Evolutionary conservation across 768 basidiomycete species (phyloP).

Genomic region (Phanerochaete sordida): DNA sequence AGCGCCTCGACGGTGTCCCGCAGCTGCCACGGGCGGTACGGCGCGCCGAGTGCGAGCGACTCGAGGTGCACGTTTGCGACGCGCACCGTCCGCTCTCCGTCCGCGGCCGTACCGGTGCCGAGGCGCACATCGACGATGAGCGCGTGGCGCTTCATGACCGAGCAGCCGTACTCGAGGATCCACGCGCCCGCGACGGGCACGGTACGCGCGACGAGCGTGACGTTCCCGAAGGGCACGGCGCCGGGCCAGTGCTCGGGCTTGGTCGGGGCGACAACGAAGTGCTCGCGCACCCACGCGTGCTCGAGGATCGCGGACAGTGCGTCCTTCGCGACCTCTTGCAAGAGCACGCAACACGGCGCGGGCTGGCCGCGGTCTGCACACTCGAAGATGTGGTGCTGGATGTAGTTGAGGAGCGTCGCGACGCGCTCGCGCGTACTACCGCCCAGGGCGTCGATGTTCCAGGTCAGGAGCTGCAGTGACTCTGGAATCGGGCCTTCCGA

Average conservation of each 20-base stretch:
- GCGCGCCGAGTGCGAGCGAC: slow-evolving; percentile 46
- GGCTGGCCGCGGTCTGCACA: slow-evolving; percentile 42
- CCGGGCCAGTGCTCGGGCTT: slow-evolving; percentile 53
- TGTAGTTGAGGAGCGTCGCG: slow-evolving; percentile 44
- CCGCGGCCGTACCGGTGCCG: slow-evolving; percentile 23
- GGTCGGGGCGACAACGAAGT: slow-evolving; percentile 58
- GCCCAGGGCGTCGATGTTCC: slow-evolving; percentile 62
- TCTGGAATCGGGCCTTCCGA: slow-evolving; percentile 28
- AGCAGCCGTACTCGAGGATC: slow-evolving; percentile 49
- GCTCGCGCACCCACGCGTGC: slow-evolving; percentile 58
- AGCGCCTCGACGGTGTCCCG: slow-evolving; percentile 48
- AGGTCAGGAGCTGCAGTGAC: slow-evolving; percentile 56
- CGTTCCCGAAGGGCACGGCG: slow-evolving; percentile 53
- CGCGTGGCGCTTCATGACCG: slow-evolving; percentile 50
- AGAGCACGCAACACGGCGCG: slow-evolving; percentile 56
- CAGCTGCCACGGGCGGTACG: slow-evolving; percentile 45
- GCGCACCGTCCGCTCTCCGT: slow-evolving; percentile 43
- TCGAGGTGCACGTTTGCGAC: slow-evolving; percentile 77
- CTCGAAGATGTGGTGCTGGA: slow-evolving; percentile 49
- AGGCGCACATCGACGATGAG: slow-evolving; percentile 56
- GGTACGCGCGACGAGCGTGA: slow-evolving; percentile 62
- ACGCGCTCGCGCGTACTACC: slow-evolving; percentile 41
- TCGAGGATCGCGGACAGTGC: slow-evolving; percentile 48
- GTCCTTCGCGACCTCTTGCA: slow-evolving; percentile 59
- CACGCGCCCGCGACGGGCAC: slow-evolving; percentile 46